Evolutionary conservation across 768 basidiomycete genomes (phyloP), one percentile per base, ranked within the genome.

Genomic region (Cystobasidium onofrii): DNA sequence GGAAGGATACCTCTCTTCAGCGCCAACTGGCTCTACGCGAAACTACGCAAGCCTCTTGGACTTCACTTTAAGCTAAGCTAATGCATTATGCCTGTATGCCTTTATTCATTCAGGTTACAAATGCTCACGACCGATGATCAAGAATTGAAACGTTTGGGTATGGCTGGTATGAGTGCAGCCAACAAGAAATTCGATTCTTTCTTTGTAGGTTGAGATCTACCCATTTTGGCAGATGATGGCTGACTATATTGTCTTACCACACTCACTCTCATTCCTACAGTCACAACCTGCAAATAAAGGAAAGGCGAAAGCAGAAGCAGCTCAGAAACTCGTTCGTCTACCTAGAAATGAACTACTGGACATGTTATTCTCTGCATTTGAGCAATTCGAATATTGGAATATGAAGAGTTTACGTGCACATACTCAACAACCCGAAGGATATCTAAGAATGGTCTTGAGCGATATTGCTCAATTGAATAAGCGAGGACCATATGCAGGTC

Each of bases 291-390:
- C 50, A 54, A 29, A 10, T 18, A 70, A 70, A 60, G 54, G n/a
- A n/a, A 75, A 72, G n/a, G 60, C 41, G 18, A 75, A 75, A 39
- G 60, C 55, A 20, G 74, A 55, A 36, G 69, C 29, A 31, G 44
- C 33, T 34, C 29, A 57, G 25, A 57, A 57, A 55, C 27, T 75
- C 86, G 88, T 90, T n/a, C 90, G 93, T 80, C 88, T 96, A 82
- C 91, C 91, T 6, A 85, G 89, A 69, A 89, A 92, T 82, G 89
- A 94, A 79, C 85, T 96, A 9, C 84, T 92, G 80, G 91, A 96
- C 80, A 82, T 88, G 69, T 84, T 96, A 50, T 94, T 94, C 82
- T 77, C 82, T 1, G 83, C 88, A 6, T 97, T 94, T 84, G 85
- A 86, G 74, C 87, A 91, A 74, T 85, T 85, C 54, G 86, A 88